Base-by-base conservation (phyloP, 345 rosid species). In the Camelina hispida region DNA sequence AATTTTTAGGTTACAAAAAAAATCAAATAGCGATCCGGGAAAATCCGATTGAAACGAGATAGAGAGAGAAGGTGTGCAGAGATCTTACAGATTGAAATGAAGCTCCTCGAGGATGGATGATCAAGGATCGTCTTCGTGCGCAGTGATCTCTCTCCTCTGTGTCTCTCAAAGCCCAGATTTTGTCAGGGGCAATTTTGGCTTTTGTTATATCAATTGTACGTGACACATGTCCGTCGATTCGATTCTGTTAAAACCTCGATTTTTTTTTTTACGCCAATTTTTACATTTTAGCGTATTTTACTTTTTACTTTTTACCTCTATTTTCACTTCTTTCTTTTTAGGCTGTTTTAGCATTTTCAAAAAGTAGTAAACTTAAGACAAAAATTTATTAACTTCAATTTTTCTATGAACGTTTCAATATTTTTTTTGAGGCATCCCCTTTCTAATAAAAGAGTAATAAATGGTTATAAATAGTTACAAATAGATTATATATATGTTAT, bases 1-100 rank as follows among this genome's bases (percentile, higher is more conserved):
- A 7, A 0, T 28, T 34, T 34, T 34, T 7, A 6, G 8, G 43
- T 38, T 28, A 4, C 42, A 37, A 4, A 28, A 28, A 34, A 3
- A 66, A 58, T 25, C 61, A 67, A 25, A 40, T 9, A 9, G 58
- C 54, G 62, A 68, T 71, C 65, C 12, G 34, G 16, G 37, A 46
- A 2, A 18, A 44, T 40, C 4, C 16, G 15, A 60, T 42, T 14
- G 23, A 42, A 28, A 7, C 13, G 23, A 40, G 62, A 72, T 7
- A 53, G 18, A 9, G 8, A 9, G 10, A 0, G 40, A 8, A 9
- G 8, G 40, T 7, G 52, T 1, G 23, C 13, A 56, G 51, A 68
- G 68, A 42, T 68, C 64, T 61, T 56, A 68, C 74, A 42, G 62
- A 75, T 59, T 40, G 53, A 5, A 51, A 52, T 20, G 62, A 60